Conservation (phyloP, 768 basidiomycete genomes). For the Tylopilus subfusipes region DNA sequence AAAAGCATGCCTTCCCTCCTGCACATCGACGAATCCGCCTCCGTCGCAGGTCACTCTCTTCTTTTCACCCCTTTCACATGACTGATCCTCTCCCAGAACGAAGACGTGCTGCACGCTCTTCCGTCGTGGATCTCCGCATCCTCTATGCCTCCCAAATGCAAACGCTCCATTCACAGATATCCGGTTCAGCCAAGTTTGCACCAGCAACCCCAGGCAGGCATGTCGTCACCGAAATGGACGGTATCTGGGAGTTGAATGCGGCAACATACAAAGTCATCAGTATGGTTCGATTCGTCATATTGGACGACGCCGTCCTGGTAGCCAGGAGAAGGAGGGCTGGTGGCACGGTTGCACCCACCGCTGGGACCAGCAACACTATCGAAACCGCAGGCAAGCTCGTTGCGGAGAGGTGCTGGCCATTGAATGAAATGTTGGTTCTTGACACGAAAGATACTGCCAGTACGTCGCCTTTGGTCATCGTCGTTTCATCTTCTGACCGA, state of each 20-base stretch:
- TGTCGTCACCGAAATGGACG: conserved; percentile 81
- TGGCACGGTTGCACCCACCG: conserved; percentile 40
- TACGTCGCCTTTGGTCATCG: conserved; percentile 36
- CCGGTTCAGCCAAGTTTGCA: conserved; percentile 93
- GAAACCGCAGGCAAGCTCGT: conserved; percentile 71
- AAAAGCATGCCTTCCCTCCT: conserved; percentile 92
- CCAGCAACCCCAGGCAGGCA: conserved; percentile 90
- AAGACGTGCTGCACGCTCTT: conserved; percentile 72
- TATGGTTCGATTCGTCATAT: conserved; percentile 81
- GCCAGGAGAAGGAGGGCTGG: conserved; percentile 69
- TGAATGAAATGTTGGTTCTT: conserved; percentile 91
- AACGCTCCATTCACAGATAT: conserved; percentile 81
- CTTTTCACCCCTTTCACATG: conserved; percentile 24
- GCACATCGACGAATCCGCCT: conserved; percentile 81
- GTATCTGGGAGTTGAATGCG: conserved; percentile 80
- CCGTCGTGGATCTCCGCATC: conserved; percentile 91
- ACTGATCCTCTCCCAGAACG: conserved; percentile 37
- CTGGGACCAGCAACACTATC: conserved; percentile 57
- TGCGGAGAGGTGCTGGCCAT: conserved; percentile 89
- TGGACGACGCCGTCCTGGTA: conserved; percentile 90
- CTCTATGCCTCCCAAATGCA: conserved; percentile 96
- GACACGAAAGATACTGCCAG: conserved; percentile 95
- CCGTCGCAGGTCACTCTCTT: conserved; percentile 44
- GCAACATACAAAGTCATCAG: conserved; percentile 94
- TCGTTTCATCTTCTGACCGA: conserved; percentile 3